Conservation (phyloP, 2,329 filamentous ascomycete species). For the Dactylellina leptospora region DNA sequence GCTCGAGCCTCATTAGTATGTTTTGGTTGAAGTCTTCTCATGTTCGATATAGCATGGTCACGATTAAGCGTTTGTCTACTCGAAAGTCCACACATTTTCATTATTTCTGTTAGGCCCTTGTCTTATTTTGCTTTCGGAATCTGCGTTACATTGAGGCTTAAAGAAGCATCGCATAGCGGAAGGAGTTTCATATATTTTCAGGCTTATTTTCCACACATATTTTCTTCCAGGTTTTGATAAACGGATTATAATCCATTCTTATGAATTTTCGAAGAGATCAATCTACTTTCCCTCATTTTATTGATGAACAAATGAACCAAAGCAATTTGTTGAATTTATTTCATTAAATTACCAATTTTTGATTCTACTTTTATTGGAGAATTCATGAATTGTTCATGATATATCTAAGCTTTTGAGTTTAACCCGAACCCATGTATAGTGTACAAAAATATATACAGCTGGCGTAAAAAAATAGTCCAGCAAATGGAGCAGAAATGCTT, state of each 20-base stretch:
- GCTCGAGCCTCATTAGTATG: constrained; percentile 1
- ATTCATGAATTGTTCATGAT: too few relatives aligned
- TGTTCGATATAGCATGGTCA: too few relatives aligned
- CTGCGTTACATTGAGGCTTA: constrained; percentile 1
- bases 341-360: too few relatives aligned
- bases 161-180: constrained; percentile 36
- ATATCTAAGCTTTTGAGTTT: neutral
- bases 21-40: too few relatives aligned
- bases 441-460: constrained; percentile 15
- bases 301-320: neutral
- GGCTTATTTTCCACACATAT: too few relatives aligned
- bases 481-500: neutral
- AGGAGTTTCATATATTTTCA: constrained; percentile 40
- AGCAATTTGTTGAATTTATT: neutral
- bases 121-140: neutral
- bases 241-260: too few relatives aligned
- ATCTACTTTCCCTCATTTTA: neutral
- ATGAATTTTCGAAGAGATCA: too few relatives aligned
- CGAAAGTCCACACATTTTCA: too few relatives aligned
- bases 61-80: too few relatives aligned
- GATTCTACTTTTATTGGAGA: too few relatives aligned
- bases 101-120: neutral
- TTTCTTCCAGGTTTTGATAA: too few relatives aligned
- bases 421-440: neutral
- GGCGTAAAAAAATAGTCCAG: too few relatives aligned